A percentile compares a stretch with the other conserved stretches of the same genome.
Evolutionary conservation across 2,329 filamentous ascomycete species (phyloP).

Genomic region (Trichoderma sp.): DNA sequence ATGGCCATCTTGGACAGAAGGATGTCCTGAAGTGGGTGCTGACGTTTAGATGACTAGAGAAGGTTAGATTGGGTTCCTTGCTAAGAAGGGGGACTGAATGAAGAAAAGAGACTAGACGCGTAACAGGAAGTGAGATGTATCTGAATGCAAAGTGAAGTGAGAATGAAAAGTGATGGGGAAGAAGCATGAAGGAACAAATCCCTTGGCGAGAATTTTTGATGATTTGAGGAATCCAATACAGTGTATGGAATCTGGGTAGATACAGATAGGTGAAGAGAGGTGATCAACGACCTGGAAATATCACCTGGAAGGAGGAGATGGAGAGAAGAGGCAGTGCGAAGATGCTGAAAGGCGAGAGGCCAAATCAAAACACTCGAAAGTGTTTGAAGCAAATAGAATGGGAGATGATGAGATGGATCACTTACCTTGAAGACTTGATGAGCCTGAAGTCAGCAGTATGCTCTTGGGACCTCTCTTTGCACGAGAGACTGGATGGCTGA

Average conservation of each 20-base stretch:
- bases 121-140: neutral
- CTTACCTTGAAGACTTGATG: neutral
- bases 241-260: neutral
- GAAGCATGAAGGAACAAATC: neutral
- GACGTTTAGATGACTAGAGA: neutral
- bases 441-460: neutral
- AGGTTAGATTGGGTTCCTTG: neutral
- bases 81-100: neutral
- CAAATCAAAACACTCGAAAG: neutral
- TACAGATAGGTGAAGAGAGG: neutral
- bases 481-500: neutral
- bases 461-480: neutral
- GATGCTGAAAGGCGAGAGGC: neutral
- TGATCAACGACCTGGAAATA: neutral
- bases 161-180: slow-evolving; percentile 10
- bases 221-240: neutral
- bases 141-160: neutral
- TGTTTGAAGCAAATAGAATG: neutral
- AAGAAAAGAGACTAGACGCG: no score
- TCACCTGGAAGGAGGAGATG: neutral
- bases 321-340: no score
- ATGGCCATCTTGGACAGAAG: neutral
- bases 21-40: neutral
- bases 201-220: neutral
- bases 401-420: neutral